phyloP scores from a whole-genome alignment of 805 yeast species.

The Metschnikowia arizonensis region DNA sequence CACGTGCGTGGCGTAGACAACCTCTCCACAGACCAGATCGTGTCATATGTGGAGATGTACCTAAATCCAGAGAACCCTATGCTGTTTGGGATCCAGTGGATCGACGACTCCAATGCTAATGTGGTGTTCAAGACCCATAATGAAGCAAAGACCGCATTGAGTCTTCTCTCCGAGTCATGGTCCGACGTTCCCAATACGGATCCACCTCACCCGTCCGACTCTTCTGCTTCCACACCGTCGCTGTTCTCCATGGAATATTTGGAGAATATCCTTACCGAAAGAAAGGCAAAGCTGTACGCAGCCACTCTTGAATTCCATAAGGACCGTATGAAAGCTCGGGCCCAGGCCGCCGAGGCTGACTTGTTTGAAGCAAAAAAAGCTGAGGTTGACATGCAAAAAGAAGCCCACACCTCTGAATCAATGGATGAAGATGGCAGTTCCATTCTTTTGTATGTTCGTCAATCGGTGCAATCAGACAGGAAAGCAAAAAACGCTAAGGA shows the following conservation, averaged over 20 bases:
- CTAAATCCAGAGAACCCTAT: slow-evolving; percentile 20
- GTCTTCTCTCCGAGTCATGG: slow-evolving; percentile 26
- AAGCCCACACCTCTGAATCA: neutral
- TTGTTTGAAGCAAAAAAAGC: slow-evolving; percentile 14
- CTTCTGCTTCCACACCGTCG: neutral
- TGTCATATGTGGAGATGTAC: slow-evolving; percentile 48
- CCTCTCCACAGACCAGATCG: slow-evolving; percentile 56
- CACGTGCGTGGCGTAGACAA: slow-evolving; percentile 60
- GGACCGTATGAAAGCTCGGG: slow-evolving; percentile 21
- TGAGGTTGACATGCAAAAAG: slow-evolving; percentile 10
- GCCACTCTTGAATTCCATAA: slow-evolving; percentile 33
- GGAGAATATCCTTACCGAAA: slow-evolving; percentile 29
- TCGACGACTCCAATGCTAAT: slow-evolving; percentile 57
- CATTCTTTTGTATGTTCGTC: slow-evolving; percentile 42
- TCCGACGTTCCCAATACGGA: slow-evolving; percentile 7
- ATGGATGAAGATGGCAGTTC: slow-evolving; percentile 41
- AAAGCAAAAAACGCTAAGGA: slow-evolving; percentile 55
- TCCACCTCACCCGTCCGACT: neutral
- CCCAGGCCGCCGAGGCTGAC: slow-evolving; percentile 5
- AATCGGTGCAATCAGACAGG: slow-evolving; percentile 49
- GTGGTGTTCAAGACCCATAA: slow-evolving; percentile 48
- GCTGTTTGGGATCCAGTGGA: slow-evolving; percentile 56
- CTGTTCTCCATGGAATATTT: slow-evolving; percentile 19
- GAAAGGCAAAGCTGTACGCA: slow-evolving; percentile 39
- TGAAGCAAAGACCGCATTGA: slow-evolving; percentile 37